Conservation (phyloP, 2,329 filamentous ascomycete species). For the Coniochaeta pulveracea region DNA sequence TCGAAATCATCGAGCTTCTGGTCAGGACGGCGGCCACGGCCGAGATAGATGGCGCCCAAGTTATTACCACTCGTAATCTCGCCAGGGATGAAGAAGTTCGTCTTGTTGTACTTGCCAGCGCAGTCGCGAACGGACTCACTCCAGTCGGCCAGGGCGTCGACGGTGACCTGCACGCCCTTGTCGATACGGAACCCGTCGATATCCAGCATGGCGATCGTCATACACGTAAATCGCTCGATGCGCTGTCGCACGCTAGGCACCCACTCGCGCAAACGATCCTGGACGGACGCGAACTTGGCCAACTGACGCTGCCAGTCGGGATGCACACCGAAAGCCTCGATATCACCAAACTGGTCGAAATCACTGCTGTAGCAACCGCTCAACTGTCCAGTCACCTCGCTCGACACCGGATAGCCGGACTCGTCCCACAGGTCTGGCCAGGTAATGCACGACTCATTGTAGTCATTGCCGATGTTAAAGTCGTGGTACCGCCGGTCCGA, state of each 20-base stretch:
- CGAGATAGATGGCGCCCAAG: constrained; percentile 48
- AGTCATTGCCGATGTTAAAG: constrained; percentile 39
- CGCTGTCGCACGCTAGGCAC: constrained; percentile 42
- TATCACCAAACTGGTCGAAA: constrained; percentile 53
- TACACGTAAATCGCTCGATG: constrained; percentile 50
- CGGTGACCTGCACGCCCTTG: constrained; percentile 53
- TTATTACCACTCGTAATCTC: constrained; percentile 53
- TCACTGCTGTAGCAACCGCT: constrained; percentile 50
- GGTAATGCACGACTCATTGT: constrained; percentile 38
- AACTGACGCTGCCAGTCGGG: constrained; percentile 53
- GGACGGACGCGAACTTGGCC: constrained; percentile 55
- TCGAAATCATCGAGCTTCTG: constrained; percentile 35
- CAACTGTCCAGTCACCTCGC: constrained; percentile 32
- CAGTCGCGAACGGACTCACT: constrained; percentile 45
- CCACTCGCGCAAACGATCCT: constrained; percentile 58
- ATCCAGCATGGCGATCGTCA: constrained; percentile 48
- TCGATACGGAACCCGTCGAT: constrained; percentile 58
- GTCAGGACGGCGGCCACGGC: constrained; percentile 45
- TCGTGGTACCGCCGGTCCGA: constrained; percentile 41
- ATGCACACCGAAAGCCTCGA: constrained; percentile 51
- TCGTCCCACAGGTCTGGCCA: constrained; percentile 57
- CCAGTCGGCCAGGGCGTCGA: constrained; percentile 49
- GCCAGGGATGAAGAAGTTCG: constrained; percentile 53
- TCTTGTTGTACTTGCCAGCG: constrained; percentile 41
- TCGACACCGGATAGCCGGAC: constrained; percentile 36